Conservation (phyloP, 2,329 filamentous ascomycete genomes). For the Shiraia bambusicola region DNA sequence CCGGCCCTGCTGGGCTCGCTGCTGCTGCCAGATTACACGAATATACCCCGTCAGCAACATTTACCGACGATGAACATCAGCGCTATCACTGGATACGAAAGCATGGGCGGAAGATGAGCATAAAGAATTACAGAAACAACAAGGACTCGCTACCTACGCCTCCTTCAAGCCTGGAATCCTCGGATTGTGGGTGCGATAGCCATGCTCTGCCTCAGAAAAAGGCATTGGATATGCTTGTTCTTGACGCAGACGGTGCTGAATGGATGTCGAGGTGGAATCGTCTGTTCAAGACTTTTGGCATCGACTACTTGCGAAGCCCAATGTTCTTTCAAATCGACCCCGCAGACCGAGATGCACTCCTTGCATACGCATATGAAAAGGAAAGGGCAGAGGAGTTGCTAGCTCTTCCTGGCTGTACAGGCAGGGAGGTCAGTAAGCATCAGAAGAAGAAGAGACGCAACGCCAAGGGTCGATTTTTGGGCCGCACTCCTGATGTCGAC, state of each 20-base stretch:
- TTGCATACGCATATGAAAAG: conserved; percentile 66
- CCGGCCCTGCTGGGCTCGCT: conserved; percentile 73
- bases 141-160: conserved; percentile 29
- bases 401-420: conserved; percentile 73
- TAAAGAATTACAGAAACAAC: conserved; percentile 56
- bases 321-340: conserved; percentile 85
- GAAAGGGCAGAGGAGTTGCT: conserved; percentile 64
- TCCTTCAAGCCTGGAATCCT: conserved; percentile 23
- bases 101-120: conserved; percentile 59
- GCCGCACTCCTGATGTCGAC: conserved; percentile 43
- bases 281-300: conserved; percentile 68
- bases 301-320: conserved; percentile 71
- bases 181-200: conserved; percentile 18
- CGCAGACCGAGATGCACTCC: conserved; percentile 69
- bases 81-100: conserved; percentile 77
- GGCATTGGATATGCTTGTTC: conserved; percentile 51
- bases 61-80: conserved; percentile 80
- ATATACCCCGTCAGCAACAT: conserved; percentile 72
- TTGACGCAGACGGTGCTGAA: conserved; percentile 63
- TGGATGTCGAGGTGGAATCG: conserved; percentile 74
- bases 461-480: conserved; percentile 48
- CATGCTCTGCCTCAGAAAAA: conserved; percentile 3
- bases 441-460: conserved; percentile 64
- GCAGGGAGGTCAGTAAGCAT: conserved; percentile 79
- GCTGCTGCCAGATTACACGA: conserved; percentile 72